Percentiles rank a stretch among this genome's conserved stretches.
These are phyloP conservation scores for Phallus indusiatus DNA, from an alignment of 768 basidiomycete species.

Conservation along the genomic window DNA sequence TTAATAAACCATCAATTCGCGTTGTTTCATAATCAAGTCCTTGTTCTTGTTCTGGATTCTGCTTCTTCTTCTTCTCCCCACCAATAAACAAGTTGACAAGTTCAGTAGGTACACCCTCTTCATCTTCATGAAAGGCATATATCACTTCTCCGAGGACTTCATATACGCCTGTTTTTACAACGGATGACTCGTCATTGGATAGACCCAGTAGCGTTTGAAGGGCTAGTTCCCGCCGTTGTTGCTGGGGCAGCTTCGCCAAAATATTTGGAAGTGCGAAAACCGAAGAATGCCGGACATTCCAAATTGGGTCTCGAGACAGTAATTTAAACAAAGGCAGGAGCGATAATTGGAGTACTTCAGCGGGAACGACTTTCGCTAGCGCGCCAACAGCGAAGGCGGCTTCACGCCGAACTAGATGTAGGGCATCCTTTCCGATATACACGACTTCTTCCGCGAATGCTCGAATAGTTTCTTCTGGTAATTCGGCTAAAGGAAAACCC, in stretches of 20 bases:
- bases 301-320: conserved; percentile 57
- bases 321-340: conserved; percentile 70
- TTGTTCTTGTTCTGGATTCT: too few species aligned
- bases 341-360: conserved; percentile 54
- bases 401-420: conserved; percentile 76
- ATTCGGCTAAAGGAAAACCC: not conserved
- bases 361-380: conserved; percentile 78
- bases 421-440: conserved; percentile 51
- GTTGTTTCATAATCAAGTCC: not conserved
- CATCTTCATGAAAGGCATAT: conserved; percentile 63
- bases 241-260: conserved; percentile 50
- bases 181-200: conserved; percentile 48
- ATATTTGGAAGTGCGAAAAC: conserved; percentile 80
- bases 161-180: conserved; percentile 70
- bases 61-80: conserved; percentile 29
- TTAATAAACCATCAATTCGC: not conserved
- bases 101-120: conserved; percentile 60
- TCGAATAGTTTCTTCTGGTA: conserved; percentile 33
- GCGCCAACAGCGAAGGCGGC: conserved; percentile 84
- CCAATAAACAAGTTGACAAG: conserved; percentile 74
- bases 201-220: conserved; percentile 56
- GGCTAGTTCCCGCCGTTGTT: conserved; percentile 53
- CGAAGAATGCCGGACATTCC: conserved; percentile 83
- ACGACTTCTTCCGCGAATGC: conserved; percentile 70
- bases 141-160: conserved; percentile 88